phyloP scores from a whole-genome alignment of 768 basidiomycete species.

The Pulveroboletus sp. region DNA sequence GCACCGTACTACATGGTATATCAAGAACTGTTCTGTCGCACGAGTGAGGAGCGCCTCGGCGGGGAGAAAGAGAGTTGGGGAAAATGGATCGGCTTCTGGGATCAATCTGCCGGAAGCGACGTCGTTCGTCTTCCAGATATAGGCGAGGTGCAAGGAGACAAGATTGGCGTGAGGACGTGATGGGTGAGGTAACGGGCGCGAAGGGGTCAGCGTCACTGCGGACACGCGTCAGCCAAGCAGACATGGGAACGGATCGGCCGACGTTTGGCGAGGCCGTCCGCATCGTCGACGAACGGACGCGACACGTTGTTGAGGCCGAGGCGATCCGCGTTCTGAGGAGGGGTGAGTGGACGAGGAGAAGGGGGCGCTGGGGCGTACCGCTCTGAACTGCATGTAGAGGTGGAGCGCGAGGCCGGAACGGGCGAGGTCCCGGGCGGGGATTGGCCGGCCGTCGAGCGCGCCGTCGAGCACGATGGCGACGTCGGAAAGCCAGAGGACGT shows the following conservation, averaged over 20 bases:
- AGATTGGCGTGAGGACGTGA: slow-evolving; percentile 30
- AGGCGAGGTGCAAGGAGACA: slow-evolving; percentile 38
- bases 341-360: slow-evolving; percentile 10
- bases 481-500: slow-evolving; percentile 48
- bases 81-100: slow-evolving; percentile 47
- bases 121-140: slow-evolving; percentile 35
- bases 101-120: slow-evolving; percentile 25
- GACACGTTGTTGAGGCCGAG: slow-evolving; percentile 60
- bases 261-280: slow-evolving; percentile 42
- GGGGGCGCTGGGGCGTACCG: slow-evolving; percentile 33
- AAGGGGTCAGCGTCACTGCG: slow-evolving; percentile 41
- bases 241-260: slow-evolving; percentile 4
- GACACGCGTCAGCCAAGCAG: slow-evolving; percentile 8
- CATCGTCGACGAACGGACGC: slow-evolving; percentile 44
- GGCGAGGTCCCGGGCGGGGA: slow-evolving; percentile 39
- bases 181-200: slow-evolving; percentile 30
- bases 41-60: slow-evolving; percentile 49
- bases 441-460: slow-evolving; percentile 40
- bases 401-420: slow-evolving; percentile 49
- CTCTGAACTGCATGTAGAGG: slow-evolving; percentile 47
- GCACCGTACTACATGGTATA: slow-evolving; percentile 57
- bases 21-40: slow-evolving; percentile 51
- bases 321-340: slow-evolving; percentile 50
- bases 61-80: slow-evolving; percentile 51
- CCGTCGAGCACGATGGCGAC: slow-evolving; percentile 55